Base-by-base conservation (phyloP, 495 filamentous ascomycete genomes). In the Pyrenula massariospora region DNA sequence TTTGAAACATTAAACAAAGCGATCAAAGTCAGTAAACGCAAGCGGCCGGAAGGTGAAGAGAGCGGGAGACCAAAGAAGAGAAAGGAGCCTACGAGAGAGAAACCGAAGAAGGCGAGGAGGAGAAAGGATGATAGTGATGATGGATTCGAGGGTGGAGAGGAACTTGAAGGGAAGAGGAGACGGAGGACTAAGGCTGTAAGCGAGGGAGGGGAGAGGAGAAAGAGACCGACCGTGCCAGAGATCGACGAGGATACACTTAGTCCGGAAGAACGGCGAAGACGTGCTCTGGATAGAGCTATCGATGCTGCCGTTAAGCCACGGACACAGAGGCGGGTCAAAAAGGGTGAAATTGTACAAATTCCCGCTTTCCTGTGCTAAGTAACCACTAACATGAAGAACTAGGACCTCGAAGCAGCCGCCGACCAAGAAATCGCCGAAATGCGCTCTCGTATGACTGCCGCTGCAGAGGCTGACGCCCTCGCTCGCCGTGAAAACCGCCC, bases 381-480 rank as follows among this genome's bases (percentile, higher is more conserved):
- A 60, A 68, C 60, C 21, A 23, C 11, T 49, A 48, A 42, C 15
- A 42, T 42, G 15, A 8, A 5, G 8, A 42, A 5, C n/a, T 60
- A 92, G 86, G 92, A 98, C 62, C 75, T 97, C 57, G 91, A 96
- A 67, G 82, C 84, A 60, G 84, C 88, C 73, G 84, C 89, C 58
- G 93, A 97, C 70, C 85, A 87, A 22, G 85, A 91, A 61, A 94
- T 99, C 60, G 89, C 91, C 51, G 76, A 82, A 54, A 86, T 97
- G 65, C 91, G 92, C 62, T 79, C 85, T 55, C 84, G 84, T 53
- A 99, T 99, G 94, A 88, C 91, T 59, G 81, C 87, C 58, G 94
- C 94, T 12, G 95, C 92, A 55, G 79, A 89, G 67, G 81, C 83
- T 54, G 94, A 99, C 68, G 88, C 88, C 56, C 75, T 82, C 25